phyloP scores from a whole-genome alignment of 1,284 basidiomycete genomes.

The Moesziomyces parantarcticus region DNA sequence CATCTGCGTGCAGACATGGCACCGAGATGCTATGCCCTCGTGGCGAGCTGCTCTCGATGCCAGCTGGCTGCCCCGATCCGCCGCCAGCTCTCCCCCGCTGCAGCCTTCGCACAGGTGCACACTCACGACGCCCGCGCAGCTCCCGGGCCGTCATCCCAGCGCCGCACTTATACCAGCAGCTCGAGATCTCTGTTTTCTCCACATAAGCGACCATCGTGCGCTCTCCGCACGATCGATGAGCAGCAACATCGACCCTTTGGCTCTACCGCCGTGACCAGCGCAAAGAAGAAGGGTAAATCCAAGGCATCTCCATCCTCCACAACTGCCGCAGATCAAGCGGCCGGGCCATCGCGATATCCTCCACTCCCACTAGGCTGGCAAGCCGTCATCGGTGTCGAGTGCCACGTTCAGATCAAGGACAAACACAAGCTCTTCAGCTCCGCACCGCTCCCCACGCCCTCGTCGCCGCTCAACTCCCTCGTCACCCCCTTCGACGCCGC shows the following conservation, averaged over 20 bases:
- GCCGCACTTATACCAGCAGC: too few species aligned
- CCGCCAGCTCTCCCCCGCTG: too few species aligned
- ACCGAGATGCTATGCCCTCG: too few species aligned
- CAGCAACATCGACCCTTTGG: constrained; percentile 1
- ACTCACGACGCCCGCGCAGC: too few species aligned
- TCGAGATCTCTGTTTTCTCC: too few species aligned
- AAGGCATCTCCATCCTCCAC: constrained; percentile 11
- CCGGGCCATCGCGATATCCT: constrained; percentile 27
- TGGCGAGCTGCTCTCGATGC: too few species aligned
- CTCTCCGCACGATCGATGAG: too few species aligned
- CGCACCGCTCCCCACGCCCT: constrained; percentile 70
- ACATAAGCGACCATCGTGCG: too few species aligned
- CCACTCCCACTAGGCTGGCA: constrained; percentile 61
- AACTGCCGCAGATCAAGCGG: not conserved
- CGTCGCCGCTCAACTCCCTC: constrained; percentile 77
- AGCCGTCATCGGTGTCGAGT: constrained; percentile 90
- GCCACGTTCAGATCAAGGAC: constrained; percentile 92
- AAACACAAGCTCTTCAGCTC: constrained; percentile 87
- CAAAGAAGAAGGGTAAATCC: constrained; percentile 39
- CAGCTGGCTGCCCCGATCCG: too few species aligned
- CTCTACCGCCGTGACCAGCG: not conserved
- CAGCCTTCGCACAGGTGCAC: too few species aligned
- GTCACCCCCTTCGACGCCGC: constrained; percentile 89
- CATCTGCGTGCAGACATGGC: too few species aligned
- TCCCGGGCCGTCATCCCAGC: too few species aligned